A percentile compares a stretch with the other conserved stretches of the same genome.
Evolutionary conservation across 2,329 filamentous ascomycete genomes (phyloP).

Genomic region (Colletotrichum godetiae): DNA sequence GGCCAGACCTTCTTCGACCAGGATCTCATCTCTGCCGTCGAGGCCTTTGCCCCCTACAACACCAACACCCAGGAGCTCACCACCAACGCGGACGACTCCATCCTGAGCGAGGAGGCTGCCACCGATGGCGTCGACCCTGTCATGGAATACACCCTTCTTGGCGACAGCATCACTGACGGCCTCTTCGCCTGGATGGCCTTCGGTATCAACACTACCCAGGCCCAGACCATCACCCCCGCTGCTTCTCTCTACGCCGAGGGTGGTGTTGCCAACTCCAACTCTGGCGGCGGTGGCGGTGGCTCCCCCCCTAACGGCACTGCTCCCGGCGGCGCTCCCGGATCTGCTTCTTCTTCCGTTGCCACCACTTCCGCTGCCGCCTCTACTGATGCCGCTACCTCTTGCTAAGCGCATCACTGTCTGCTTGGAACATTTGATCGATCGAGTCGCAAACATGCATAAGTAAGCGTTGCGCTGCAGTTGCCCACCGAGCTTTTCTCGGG

Average conservation of each 20-base stretch:
- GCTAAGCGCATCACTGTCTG: background rate
- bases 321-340: background rate
- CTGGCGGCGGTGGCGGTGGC: conserved; percentile 33
- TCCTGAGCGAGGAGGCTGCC: conserved; percentile 57
- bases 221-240: conserved; percentile 43
- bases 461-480: background rate
- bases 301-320: conserved; percentile 30
- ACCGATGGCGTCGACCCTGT: conserved; percentile 66
- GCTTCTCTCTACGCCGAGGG: conserved; percentile 46
- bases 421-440: background rate
- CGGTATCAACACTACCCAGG: conserved; percentile 54
- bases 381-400: background rate
- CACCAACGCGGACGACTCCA: conserved; percentile 61
- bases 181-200: conserved; percentile 65
- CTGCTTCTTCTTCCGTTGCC: background rate
- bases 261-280: conserved; percentile 44
- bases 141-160: conserved; percentile 67
- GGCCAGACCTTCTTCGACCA: conserved; percentile 74
- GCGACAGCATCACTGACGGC: conserved; percentile 61
- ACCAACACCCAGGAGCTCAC: conserved; percentile 57
- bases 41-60: conserved; percentile 56
- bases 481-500: background rate
- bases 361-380: background rate
- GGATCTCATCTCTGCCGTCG: conserved; percentile 61
- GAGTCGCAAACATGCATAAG: background rate